Conservation (phyloP, 257 asterid genomes). For the Apocynum venetum region DNA sequence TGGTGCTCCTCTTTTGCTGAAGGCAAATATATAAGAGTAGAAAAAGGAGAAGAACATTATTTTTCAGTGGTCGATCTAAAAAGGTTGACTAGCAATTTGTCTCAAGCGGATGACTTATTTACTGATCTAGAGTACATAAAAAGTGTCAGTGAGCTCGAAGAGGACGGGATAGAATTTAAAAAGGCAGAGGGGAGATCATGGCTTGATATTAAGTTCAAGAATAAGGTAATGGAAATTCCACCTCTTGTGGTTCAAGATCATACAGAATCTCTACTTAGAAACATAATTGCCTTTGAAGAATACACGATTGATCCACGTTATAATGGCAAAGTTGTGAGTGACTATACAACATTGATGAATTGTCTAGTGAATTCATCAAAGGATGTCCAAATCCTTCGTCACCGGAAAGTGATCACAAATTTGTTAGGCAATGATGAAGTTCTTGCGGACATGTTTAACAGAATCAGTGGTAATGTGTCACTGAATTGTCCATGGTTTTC, state of each 20-base stretch:
- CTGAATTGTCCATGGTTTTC: not conserved
- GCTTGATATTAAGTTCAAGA: not conserved
- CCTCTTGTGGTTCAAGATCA: no score
- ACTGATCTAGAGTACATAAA: not conserved
- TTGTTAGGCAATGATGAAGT: conserved; percentile 11
- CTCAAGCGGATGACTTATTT: not conserved
- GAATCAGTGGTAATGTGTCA: not conserved
- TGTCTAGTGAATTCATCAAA: not conserved
- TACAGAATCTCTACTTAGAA: not conserved
- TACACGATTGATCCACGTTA: not conserved
- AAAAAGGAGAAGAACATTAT: no score
- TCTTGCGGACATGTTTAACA: conserved; percentile 13
- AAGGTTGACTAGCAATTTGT: not conserved
- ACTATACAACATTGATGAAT: not conserved
- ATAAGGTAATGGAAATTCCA: not conserved
- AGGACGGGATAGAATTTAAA: not conserved
- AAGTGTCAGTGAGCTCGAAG: not conserved
- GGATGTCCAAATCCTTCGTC: not conserved
- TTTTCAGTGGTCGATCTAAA: rapidly evolving
- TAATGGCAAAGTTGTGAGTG: not conserved
- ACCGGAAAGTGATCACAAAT: conserved; percentile 1
- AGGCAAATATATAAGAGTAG: no score
- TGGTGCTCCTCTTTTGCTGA: not conserved
- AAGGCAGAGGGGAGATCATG: no score
- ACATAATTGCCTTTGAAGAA: not conserved